Percentiles rank a stretch among this genome's conserved stretches.
Conservation (phyloP, 2,329 filamentous ascomycete species). For the Arthrobotrys pseudoclavata region DNA sequence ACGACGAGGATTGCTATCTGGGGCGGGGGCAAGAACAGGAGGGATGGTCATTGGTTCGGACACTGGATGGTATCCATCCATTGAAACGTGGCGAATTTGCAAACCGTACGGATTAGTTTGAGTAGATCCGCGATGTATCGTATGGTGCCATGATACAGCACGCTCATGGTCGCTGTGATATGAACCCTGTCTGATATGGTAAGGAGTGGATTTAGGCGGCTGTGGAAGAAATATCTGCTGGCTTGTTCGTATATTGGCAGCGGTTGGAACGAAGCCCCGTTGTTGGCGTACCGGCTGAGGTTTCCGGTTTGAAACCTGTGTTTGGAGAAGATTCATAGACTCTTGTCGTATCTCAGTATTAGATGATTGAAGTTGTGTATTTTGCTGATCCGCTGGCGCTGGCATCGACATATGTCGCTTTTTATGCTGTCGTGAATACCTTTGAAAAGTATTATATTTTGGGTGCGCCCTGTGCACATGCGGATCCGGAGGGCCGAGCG, state of each 20-base stretch:
- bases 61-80: conserved; percentile 37
- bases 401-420: conserved; percentile 22
- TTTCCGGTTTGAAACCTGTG: conserved; percentile 41
- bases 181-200: conserved; percentile 47
- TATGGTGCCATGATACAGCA: conserved; percentile 47
- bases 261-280: conserved; percentile 21
- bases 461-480: conserved; percentile 48
- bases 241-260: conserved; percentile 1
- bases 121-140: conserved; percentile 30
- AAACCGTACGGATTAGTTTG: conserved; percentile 30
- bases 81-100: conserved; percentile 39
- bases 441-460: conserved; percentile 55
- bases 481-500: conserved; percentile 45
- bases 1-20: conserved; percentile 7
- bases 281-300: conserved; percentile 3
- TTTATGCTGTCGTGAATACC: conserved; percentile 52
- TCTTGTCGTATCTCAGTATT: conserved; percentile 19
- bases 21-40: neutral
- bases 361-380: neutral
- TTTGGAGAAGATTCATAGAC: conserved; percentile 45
- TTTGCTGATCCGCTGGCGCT: neutral
- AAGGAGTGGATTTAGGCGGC: conserved; percentile 46
- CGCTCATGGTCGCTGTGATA: conserved; percentile 21
- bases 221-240: conserved; percentile 52
- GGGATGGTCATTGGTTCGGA: conserved; percentile 22